These are phyloP conservation scores for Coemansia sp. DNA, from an alignment of 192 early-diverging fungal genomes.

Conservation along the genomic window DNA sequence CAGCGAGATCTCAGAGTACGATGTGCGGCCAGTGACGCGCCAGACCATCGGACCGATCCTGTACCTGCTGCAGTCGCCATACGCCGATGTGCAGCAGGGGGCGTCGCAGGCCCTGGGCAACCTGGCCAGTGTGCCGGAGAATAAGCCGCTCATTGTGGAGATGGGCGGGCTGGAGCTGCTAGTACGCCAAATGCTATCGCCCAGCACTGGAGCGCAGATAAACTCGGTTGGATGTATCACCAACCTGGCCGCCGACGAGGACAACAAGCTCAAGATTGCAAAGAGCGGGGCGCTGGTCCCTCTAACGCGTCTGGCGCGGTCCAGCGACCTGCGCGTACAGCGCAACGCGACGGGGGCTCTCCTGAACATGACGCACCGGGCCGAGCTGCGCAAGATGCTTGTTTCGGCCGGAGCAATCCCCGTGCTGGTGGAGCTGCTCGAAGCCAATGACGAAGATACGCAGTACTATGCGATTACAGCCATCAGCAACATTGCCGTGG, in stretches of 20 bases:
- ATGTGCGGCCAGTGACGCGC: slow-evolving; percentile 61
- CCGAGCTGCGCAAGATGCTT: slow-evolving; percentile 65
- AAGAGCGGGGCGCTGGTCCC: slow-evolving; percentile 70
- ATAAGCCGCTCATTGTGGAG: slow-evolving; percentile 75
- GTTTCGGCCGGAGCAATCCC: slow-evolving; percentile 73
- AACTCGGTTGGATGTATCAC: slow-evolving; percentile 89
- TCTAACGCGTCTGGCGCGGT: slow-evolving; percentile 65
- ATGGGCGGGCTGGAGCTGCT: slow-evolving; percentile 70
- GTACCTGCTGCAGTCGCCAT: slow-evolving; percentile 67
- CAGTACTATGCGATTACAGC: slow-evolving; percentile 83
- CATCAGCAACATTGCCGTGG: slow-evolving; percentile 79
- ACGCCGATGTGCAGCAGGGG: slow-evolving; percentile 72
- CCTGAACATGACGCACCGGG: slow-evolving; percentile 85
- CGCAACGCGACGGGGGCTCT: slow-evolving; percentile 86
- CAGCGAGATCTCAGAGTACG: slow-evolving; percentile 81
- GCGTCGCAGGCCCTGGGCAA: slow-evolving; percentile 82
- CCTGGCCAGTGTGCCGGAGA: slow-evolving; percentile 59
- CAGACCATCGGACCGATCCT: slow-evolving; percentile 68
- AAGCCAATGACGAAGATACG: slow-evolving; percentile 67
- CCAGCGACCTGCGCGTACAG: slow-evolving; percentile 73
- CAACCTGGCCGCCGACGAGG: slow-evolving; percentile 74
- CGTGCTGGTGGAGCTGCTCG: slow-evolving; percentile 65
- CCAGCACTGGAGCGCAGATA: slow-evolving; percentile 76
- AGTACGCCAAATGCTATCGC: slow-evolving; percentile 71
- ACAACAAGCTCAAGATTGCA: slow-evolving; percentile 78